phyloP scores from a whole-genome alignment of 2,329 filamentous ascomycete genomes.

The Juglanconis oblonga region DNA sequence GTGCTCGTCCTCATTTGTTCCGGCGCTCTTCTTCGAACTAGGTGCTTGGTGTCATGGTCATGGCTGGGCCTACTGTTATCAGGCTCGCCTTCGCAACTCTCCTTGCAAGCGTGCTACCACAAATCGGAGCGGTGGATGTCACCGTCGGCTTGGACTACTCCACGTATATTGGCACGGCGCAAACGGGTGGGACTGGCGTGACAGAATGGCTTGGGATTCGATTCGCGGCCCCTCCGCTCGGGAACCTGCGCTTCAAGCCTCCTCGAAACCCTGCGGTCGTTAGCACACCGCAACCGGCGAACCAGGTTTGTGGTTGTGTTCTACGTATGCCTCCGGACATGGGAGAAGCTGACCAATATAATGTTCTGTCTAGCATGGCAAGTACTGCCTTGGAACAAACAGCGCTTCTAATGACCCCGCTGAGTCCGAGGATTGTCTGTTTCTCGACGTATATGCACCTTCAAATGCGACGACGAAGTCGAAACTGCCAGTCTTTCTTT shows the following conservation, averaged over 20 bases:
- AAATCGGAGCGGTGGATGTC: slow-evolving; percentile 6
- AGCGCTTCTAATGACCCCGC: slow-evolving; percentile 22
- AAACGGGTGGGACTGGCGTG: slow-evolving; percentile 6
- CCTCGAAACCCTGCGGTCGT: slow-evolving; percentile 58
- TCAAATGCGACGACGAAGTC: slow-evolving; percentile 39
- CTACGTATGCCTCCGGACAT: slow-evolving; percentile 46
- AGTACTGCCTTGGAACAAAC: slow-evolving; percentile 31
- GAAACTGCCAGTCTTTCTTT: slow-evolving; percentile 32
- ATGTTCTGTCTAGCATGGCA: slow-evolving; percentile 15
- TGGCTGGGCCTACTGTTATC: neutral
- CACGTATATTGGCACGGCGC: slow-evolving; percentile 16
- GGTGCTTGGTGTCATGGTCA: neutral
- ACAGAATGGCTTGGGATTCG: slow-evolving; percentile 59
- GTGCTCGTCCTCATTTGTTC: neutral
- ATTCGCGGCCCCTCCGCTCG: slow-evolving; percentile 67
- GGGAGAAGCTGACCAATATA: slow-evolving; percentile 30
- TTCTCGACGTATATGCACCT: slow-evolving; percentile 63
- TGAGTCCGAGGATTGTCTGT: slow-evolving; percentile 65
- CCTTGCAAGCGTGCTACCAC: neutral
- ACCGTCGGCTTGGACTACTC: slow-evolving; percentile 13
- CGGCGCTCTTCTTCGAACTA: neutral
- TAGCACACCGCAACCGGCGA: slow-evolving; percentile 47
- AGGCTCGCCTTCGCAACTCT: slow-evolving; percentile 1
- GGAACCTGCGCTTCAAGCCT: slow-evolving; percentile 61
- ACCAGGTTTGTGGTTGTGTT: slow-evolving; percentile 36